These are phyloP conservation scores for Trichocladium uniseriatum DNA, from an alignment of 495 filamentous ascomycete genomes.

Conservation along the genomic window DNA sequence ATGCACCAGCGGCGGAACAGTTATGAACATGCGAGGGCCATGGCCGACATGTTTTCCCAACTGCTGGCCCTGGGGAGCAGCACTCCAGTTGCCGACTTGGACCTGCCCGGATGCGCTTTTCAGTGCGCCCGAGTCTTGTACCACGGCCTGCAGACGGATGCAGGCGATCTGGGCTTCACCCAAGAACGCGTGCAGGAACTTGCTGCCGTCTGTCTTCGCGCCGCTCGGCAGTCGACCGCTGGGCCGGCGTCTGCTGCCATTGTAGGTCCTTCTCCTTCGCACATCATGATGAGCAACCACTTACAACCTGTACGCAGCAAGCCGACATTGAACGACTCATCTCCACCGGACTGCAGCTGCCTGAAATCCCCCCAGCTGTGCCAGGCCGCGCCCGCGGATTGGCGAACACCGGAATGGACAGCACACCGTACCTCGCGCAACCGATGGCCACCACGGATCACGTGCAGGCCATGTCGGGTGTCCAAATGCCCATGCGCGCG, in stretches of 20 bases:
- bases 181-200: constrained; percentile 23
- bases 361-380: constrained; percentile 1
- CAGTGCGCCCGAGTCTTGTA: constrained; percentile 39
- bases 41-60: constrained; percentile 40
- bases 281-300: background rate
- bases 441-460: background rate
- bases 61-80: constrained; percentile 32
- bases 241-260: constrained; percentile 31
- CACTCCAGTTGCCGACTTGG: constrained; percentile 37
- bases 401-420: background rate
- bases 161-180: constrained; percentile 17
- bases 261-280: constrained; percentile 23
- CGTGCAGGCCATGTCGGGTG: background rate
- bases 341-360: constrained; percentile 23
- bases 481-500: background rate
- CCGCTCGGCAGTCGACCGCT: constrained; percentile 18
- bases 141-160: constrained; percentile 23
- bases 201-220: constrained; percentile 21
- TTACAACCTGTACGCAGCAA: constrained; percentile 23
- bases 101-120: constrained; percentile 39
- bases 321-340: constrained; percentile 39
- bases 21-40: constrained; percentile 39
- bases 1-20: constrained; percentile 30
- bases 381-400: constrained; percentile 4
- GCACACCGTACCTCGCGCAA: constrained; percentile 10